These are phyloP conservation scores for Pistacia vera DNA, from an alignment of 345 rosid species.

Conservation along the genomic window DNA sequence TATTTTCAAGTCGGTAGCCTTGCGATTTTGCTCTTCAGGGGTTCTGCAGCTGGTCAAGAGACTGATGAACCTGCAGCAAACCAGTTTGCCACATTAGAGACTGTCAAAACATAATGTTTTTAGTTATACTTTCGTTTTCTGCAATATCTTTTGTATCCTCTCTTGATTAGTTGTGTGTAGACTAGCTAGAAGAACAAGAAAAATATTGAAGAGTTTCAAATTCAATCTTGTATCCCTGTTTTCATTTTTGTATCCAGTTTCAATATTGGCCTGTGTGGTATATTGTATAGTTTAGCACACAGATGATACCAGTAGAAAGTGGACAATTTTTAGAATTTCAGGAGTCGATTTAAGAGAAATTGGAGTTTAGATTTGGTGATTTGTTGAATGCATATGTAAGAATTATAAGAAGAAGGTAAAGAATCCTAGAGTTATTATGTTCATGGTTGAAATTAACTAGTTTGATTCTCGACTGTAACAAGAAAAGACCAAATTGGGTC, in stretches of 20 bases:
- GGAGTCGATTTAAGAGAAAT: too few relatives aligned
- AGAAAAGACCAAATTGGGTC: too few relatives aligned
- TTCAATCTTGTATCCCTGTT: neutral
- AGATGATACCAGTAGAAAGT: neutral
- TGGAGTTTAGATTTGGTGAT: too few relatives aligned
- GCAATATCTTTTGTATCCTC: neutral
- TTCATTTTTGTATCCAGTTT: neutral
- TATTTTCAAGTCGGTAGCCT: constrained; percentile 61
- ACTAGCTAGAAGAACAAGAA: neutral
- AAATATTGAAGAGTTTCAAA: neutral
- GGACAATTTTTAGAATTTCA: neutral
- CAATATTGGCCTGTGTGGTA: neutral
- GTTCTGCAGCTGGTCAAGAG: constrained; percentile 32
- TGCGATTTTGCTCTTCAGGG: constrained; percentile 65
- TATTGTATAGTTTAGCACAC: neutral
- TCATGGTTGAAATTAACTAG: too few relatives aligned
- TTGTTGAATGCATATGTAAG: too few relatives aligned
- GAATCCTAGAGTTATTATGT: neutral
- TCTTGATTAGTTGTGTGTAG: constrained; percentile 10
- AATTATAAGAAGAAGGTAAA: too few relatives aligned
- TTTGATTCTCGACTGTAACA: too few relatives aligned
- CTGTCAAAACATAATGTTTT: constrained; percentile 4
- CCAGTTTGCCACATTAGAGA: constrained; percentile 21
- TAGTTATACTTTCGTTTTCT: neutral
- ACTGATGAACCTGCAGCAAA: constrained; percentile 13